Evolutionary conservation across 371 early-diverging fungal genomes (phyloP).

Genomic region (Globomyces sp.): DNA sequence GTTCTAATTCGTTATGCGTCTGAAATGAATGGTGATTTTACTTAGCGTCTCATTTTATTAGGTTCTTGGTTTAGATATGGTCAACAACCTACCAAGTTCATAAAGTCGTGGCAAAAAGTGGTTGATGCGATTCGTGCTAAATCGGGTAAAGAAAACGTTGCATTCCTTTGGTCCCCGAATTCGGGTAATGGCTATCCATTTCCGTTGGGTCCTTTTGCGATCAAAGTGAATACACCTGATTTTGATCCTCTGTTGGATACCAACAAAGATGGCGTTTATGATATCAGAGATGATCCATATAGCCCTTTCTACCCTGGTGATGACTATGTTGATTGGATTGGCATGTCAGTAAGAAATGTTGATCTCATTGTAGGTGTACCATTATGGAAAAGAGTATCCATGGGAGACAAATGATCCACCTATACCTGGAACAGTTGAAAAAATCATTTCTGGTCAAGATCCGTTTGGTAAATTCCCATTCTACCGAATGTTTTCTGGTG

Average conservation of each 20-base stretch:
- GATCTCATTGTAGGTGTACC: slow-evolving; percentile 24
- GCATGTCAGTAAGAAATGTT: slow-evolving; percentile 25
- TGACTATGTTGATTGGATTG: slow-evolving; percentile 54
- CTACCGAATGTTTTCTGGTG: slow-evolving; percentile 39
- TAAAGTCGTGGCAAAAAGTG: slow-evolving; percentile 1
- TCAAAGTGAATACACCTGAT: not conserved
- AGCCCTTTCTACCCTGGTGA: slow-evolving; percentile 51
- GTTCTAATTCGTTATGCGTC: slow-evolving; percentile 19
- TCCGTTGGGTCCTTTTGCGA: not conserved
- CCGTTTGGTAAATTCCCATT: slow-evolving; percentile 31
- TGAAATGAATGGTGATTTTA: slow-evolving; percentile 21
- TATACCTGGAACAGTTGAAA: slow-evolving; percentile 24
- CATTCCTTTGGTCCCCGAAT: slow-evolving; percentile 13
- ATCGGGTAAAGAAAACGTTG: not conserved
- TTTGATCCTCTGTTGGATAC: slow-evolving; percentile 34
- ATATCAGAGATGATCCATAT: slow-evolving; percentile 42
- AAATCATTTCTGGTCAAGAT: slow-evolving; percentile 26
- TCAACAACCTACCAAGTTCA: slow-evolving; percentile 17
- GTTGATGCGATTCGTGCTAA: slow-evolving; percentile 2
- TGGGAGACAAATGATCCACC: slow-evolving; percentile 35
- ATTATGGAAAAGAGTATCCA: slow-evolving; percentile 36
- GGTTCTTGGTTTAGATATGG: slow-evolving; percentile 23
- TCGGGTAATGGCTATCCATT: slow-evolving; percentile 37
- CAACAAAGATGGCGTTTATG: slow-evolving; percentile 33
- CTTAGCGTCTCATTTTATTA: not conserved